Percentiles rank a stretch among this genome's conserved stretches.
These are phyloP conservation scores for Claviceps monticola DNA, from an alignment of 2,329 filamentous ascomycete species.

Conservation along the genomic window DNA sequence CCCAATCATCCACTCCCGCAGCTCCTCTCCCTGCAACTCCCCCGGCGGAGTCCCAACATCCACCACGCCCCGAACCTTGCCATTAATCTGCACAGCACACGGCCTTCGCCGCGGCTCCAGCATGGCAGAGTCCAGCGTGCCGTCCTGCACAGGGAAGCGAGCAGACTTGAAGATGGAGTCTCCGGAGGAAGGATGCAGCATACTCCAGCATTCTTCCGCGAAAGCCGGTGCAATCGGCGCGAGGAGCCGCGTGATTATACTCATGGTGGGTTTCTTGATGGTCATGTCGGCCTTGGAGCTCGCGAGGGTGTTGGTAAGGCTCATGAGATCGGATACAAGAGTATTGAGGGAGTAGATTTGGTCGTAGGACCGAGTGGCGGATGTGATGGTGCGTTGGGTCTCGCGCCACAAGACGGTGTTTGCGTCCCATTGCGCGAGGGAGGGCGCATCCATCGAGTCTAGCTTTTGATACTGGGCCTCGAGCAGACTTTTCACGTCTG, in stretches of 20 bases:
- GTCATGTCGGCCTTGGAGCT: conserved; percentile 27
- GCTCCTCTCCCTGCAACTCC: conserved; percentile 25
- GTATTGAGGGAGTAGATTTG: conserved; percentile 70
- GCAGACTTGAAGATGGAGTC: conserved; percentile 31
- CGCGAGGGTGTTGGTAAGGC: conserved; percentile 56
- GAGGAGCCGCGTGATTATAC: conserved; percentile 53
- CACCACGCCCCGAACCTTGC: conserved; percentile 58
- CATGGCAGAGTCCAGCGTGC: conserved; percentile 31
- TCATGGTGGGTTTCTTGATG: conserved; percentile 35
- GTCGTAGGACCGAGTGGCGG: conserved; percentile 54
- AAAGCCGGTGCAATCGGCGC: conserved; percentile 71
- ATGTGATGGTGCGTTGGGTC: conserved; percentile 52
- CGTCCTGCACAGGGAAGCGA: conserved; percentile 46
- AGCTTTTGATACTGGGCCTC: conserved; percentile 17
- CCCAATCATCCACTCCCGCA: conserved; percentile 47
- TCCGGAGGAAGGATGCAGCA: conserved; percentile 29
- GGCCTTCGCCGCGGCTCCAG: conserved; percentile 35
- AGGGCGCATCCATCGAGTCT: conserved; percentile 16
- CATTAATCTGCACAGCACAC: conserved; percentile 66
- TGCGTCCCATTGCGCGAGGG: conserved; percentile 28
- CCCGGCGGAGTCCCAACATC: conserved; percentile 41
- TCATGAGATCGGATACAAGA: conserved; percentile 69
- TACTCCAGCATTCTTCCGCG: conserved; percentile 66
- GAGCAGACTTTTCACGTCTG: conserved; percentile 23
- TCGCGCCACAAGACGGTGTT: conserved; percentile 45